These are phyloP conservation scores for Hygrophorus pudorinus DNA, from an alignment of 768 basidiomycete species.

Conservation along the genomic window DNA sequence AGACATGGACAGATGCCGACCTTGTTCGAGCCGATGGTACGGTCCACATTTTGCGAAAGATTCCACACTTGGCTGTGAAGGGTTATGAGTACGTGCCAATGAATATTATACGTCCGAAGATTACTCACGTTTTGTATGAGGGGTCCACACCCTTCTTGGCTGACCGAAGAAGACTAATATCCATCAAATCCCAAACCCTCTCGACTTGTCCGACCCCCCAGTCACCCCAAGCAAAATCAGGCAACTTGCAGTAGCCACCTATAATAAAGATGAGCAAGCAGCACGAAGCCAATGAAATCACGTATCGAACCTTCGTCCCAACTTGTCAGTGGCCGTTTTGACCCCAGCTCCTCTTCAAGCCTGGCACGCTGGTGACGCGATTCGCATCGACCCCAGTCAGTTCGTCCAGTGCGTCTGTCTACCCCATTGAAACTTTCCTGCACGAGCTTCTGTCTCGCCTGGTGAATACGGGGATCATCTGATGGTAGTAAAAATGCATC, in stretches of 20 bases:
- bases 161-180: slow-evolving; percentile 77
- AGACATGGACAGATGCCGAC: slow-evolving; percentile 87
- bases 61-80: slow-evolving; percentile 79
- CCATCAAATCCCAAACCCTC: slow-evolving; percentile 92
- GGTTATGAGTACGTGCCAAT: slow-evolving; percentile 7
- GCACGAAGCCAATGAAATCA: slow-evolving; percentile 3
- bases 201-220: slow-evolving; percentile 93
- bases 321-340: slow-evolving; percentile 77
- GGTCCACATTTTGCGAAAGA: slow-evolving; percentile 92
- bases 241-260: slow-evolving; percentile 79
- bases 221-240: slow-evolving; percentile 88
- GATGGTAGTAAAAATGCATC: slow-evolving; percentile 88
- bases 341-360: slow-evolving; percentile 72
- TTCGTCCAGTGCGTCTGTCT: slow-evolving; percentile 63
- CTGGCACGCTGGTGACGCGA: slow-evolving; percentile 84
- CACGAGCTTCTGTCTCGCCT: slow-evolving; percentile 77
- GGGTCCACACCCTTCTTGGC: slow-evolving; percentile 77
- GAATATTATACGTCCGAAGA: not conserved
- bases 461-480: slow-evolving; percentile 87
- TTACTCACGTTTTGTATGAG: slow-evolving; percentile 74
- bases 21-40: slow-evolving; percentile 72
- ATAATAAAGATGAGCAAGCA: slow-evolving; percentile 3
- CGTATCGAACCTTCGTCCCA: slow-evolving; percentile 76
- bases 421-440: slow-evolving; percentile 53
- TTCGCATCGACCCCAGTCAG: slow-evolving; percentile 90